Evolutionary conservation across 495 filamentous ascomycete genomes (phyloP).

Genomic region (Talaromyces adpressus): DNA sequence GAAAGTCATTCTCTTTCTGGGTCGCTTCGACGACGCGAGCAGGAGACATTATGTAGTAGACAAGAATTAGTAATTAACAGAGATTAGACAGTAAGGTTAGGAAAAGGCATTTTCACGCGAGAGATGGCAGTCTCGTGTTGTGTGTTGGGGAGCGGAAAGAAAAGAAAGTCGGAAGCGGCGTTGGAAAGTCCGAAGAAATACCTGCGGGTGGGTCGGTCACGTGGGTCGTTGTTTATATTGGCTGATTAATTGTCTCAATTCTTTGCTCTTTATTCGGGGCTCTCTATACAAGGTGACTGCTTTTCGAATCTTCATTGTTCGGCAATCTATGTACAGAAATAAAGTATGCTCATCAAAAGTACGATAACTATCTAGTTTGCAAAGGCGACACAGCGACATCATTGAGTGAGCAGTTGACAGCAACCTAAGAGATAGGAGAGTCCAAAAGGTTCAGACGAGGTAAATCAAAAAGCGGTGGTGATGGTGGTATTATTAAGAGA

Average conservation of each 20-base stretch:
- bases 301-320: neutral
- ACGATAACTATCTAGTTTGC: neutral
- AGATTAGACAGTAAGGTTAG: neutral
- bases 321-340: neutral
- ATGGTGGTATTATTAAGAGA: neutral
- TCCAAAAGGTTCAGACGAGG: neutral
- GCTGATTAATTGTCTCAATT: neutral
- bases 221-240: neutral
- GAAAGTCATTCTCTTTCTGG: conserved; percentile 34
- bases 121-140: neutral
- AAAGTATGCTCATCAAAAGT: neutral
- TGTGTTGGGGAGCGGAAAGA: neutral
- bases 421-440: neutral
- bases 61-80: neutral
- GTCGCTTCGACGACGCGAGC: conserved; percentile 22
- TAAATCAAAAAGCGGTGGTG: neutral
- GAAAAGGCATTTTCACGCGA: neutral
- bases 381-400: neutral
- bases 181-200: neutral
- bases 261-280: too few relatives aligned
- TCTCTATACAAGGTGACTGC: neutral
- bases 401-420: neutral
- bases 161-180: neutral
- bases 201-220: neutral
- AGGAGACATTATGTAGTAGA: conserved; percentile 27